phyloP scores from a whole-genome alignment of 306 rosid species.

The Prunus padus region DNA sequence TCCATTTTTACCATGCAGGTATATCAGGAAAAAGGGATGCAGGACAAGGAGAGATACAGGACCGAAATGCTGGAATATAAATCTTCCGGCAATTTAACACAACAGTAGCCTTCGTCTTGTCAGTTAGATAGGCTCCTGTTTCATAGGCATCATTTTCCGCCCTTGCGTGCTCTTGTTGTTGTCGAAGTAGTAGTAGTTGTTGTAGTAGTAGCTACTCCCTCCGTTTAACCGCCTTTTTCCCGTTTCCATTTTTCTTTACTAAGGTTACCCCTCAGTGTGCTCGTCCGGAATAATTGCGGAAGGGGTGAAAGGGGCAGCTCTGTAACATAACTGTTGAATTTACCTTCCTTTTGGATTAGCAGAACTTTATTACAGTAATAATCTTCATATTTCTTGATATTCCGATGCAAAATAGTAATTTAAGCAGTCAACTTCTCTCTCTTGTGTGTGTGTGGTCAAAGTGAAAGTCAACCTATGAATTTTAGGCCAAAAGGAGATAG shows the following conservation, averaged over 20 bases:
- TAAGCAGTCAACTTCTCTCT: background rate
- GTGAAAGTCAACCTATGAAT: conserved; percentile 12
- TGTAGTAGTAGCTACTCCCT: background rate
- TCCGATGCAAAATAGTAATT: background rate
- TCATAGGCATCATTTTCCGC: conserved; percentile 6
- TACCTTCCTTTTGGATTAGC: background rate
- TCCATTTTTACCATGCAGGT: conserved; percentile 41
- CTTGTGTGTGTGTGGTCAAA: background rate
- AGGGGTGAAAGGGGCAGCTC: conserved; percentile 4
- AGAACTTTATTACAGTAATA: background rate
- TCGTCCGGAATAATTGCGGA: background rate
- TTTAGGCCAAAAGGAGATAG: background rate
- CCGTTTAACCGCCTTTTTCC: background rate
- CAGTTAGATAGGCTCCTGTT: conserved; percentile 17
- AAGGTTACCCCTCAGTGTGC: background rate
- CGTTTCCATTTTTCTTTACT: background rate
- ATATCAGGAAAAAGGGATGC: conserved; percentile 68
- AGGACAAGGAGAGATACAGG: conserved; percentile 75
- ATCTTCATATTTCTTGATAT: background rate
- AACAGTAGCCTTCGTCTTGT: conserved; percentile 35
- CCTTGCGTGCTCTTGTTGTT: conserved; percentile 15
- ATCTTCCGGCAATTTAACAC: conserved; percentile 33
- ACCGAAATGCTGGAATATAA: conserved; percentile 61
- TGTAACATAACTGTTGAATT: conserved; percentile 8
- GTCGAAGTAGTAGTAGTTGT: background rate